These are phyloP conservation scores for Rhododendron molle DNA, from an alignment of 148 eudicot genomes.

Conservation along the genomic window DNA sequence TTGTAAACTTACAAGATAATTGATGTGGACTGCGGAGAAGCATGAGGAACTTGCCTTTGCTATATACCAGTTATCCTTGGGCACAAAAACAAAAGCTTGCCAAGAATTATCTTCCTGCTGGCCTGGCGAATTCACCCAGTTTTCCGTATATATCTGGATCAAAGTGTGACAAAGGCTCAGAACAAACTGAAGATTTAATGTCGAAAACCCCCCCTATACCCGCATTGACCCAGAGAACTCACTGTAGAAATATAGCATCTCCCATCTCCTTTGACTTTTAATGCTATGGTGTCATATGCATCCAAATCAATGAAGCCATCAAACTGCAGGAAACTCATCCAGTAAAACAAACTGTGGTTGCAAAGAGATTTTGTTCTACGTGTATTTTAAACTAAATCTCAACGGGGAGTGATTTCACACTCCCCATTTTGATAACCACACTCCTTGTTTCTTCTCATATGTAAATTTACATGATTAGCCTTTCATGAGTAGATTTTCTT, in stretches of 20 bases:
- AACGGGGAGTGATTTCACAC: neutral
- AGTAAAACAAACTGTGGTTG: neutral
- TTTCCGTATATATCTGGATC: conserved; percentile 90
- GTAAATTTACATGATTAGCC: neutral
- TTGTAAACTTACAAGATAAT: neutral
- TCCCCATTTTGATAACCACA: neutral
- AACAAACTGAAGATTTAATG: neutral
- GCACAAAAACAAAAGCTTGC: conserved; percentile 94
- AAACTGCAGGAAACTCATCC: conserved; percentile 48
- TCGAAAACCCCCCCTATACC: neutral
- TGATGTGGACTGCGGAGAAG: neutral
- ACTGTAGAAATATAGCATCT: conserved; percentile 97
- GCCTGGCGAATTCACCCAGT: conserved; percentile 98
- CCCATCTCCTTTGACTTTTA: conserved; percentile 92
- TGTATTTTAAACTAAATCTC: neutral
- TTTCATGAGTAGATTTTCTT: neutral
- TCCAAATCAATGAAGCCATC: conserved; percentile 97
- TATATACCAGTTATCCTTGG: conserved; percentile 87
- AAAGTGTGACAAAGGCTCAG: neutral
- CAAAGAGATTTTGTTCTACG: neutral
- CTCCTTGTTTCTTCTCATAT: neutral
- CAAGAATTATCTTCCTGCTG: conserved; percentile 96
- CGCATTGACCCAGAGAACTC: conserved; percentile 17
- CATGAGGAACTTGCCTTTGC: conserved; percentile 64
- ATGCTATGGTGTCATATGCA: conserved; percentile 73